phyloP scores from a whole-genome alignment of 108 stramenopile genomes.

The Schizochytrium sp. region DNA sequence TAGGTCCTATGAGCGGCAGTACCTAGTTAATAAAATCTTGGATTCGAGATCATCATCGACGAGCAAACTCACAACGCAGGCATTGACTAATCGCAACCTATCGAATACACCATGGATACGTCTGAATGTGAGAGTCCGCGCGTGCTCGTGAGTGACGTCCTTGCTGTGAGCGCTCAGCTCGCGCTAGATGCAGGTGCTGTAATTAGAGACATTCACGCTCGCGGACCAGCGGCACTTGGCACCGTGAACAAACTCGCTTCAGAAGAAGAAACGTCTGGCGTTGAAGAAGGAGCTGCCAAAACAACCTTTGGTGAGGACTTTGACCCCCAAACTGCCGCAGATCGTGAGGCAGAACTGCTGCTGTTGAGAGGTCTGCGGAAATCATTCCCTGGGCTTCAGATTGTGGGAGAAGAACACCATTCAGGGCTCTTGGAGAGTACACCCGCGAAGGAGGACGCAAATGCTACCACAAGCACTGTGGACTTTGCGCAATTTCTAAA shows the following conservation, averaged over 20 bases:
- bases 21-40: too few relatives aligned
- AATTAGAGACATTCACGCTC: background rate
- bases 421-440: background rate
- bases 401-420: constrained; percentile 25
- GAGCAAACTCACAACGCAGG: background rate
- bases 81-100: background rate
- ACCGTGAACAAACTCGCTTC: constrained; percentile 16
- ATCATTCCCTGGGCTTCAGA: background rate
- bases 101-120: background rate
- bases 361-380: constrained; percentile 1
- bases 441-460: background rate
- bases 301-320: background rate
- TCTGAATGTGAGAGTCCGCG: background rate
- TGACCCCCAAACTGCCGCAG: constrained; percentile 48
- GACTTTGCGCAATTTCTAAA: constrained; percentile 7
- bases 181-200: background rate
- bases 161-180: constrained; percentile 17
- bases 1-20: too few relatives aligned
- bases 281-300: too few relatives aligned
- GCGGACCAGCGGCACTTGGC: background rate
- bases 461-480: background rate
- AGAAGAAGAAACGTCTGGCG: too few relatives aligned
- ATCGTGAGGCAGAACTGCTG: constrained; percentile 33
- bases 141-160: constrained; percentile 31
- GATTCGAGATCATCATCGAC: too few relatives aligned